Base-by-base conservation (phyloP, 257 asterid species). In the Datura wrightii region DNA sequence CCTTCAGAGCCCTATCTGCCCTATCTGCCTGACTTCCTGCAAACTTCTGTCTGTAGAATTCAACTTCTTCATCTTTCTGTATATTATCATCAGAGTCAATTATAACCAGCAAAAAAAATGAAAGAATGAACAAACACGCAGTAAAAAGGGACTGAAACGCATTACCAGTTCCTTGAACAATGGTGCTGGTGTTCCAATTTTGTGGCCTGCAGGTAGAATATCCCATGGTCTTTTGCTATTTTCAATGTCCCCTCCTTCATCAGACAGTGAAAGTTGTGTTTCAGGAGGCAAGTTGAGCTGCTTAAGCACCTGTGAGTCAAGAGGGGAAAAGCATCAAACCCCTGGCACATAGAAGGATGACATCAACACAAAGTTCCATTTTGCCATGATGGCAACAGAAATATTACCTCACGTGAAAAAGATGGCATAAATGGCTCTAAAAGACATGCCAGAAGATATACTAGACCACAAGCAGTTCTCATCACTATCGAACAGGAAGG, bases 1-100 rank as follows among this genome's bases (percentile, higher is more conserved):
- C 96, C 88, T 87, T 93, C 85, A 85, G 86, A 82, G 85, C 90
- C 90, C 98, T 89, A 84, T 96, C 98, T 82, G 85, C 90, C 90
- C 99, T 89, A 83, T 96, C 99, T 84, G 98, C 95, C 90, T 96
- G 99, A 87, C 98, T 94, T 84, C 99, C 99, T 85, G 99, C 94
- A 89, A 90, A 96, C 85, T 91, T 92, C 55, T 83, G 89, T 82
- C 97, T 87, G 84, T 84, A 93, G 82, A 65, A 82, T 31, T 86
- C 95, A 71, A 93, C 93, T 76, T 96, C 97, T 62, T 94, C 97
- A 63, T 93, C 94, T 90, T 89, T 92, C 99, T 96, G 94, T 89
- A 92, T 8, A 84, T 80, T 37, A 84, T 85, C 67, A 87, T 78
- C 48, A 84, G 74, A 67, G 66, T 48, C 62, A 65, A 90, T 83